A percentile compares a stretch with the other conserved stretches of the same genome.
phyloP scores from a whole-genome alignment of 2,329 filamentous ascomycete species.

The Dryadomyces sulphureus region DNA sequence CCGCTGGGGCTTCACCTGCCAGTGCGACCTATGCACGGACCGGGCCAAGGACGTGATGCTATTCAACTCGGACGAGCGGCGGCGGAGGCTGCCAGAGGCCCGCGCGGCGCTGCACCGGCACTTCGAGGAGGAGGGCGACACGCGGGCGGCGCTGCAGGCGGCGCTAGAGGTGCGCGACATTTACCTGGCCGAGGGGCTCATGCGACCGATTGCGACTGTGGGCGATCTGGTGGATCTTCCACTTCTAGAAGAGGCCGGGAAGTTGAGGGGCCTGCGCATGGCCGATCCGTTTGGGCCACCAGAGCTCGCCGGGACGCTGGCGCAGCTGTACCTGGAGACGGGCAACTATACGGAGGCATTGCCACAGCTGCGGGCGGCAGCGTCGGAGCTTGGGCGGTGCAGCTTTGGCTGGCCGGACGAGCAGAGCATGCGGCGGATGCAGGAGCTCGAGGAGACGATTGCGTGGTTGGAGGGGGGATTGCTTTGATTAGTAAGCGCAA shows the following conservation, averaged over 20 bases:
- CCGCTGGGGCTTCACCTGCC: slow-evolving; percentile 17
- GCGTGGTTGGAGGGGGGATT: not conserved
- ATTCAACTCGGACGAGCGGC: slow-evolving; percentile 13
- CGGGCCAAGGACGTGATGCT: slow-evolving; percentile 1
- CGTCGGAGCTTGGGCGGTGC: slow-evolving; percentile 1
- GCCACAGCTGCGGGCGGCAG: slow-evolving; percentile 5
- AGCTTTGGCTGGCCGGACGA: not conserved
- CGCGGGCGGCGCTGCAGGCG: slow-evolving; percentile 12
- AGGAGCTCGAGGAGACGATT: not conserved
- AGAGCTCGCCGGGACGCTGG: not conserved
- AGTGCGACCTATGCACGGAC: slow-evolving; percentile 13
- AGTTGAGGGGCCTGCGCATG: not conserved
- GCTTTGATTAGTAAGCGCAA: too few species aligned
- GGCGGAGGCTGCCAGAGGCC: slow-evolving; percentile 5
- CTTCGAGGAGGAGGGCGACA: not conserved
- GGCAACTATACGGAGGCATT: slow-evolving; percentile 1
- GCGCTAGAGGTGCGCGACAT: not conserved
- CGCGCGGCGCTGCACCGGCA: not conserved
- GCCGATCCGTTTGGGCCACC: slow-evolving; percentile 8
- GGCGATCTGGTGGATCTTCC: not conserved
- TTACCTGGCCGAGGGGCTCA: not conserved
- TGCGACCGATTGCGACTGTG: not conserved
- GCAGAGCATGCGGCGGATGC: not conserved
- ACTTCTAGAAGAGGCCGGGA: not conserved
- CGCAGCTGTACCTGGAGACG: not conserved